Conservation (phyloP, 768 basidiomycete species). For the Mycena chlorophos region DNA sequence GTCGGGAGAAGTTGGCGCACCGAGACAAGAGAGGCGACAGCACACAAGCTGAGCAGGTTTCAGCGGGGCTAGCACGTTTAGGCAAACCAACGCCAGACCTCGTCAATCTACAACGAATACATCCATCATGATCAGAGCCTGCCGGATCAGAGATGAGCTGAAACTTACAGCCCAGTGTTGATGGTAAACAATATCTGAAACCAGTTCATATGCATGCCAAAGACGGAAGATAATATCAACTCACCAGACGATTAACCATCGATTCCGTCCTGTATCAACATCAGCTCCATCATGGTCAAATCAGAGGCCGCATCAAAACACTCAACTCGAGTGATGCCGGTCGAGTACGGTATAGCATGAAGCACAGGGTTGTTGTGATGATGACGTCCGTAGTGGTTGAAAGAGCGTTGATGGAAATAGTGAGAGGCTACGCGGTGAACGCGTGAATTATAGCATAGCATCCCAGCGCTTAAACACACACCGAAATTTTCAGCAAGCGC, state of each 20-base stretch:
- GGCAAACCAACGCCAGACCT: constrained; percentile 24
- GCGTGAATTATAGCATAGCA: not conserved
- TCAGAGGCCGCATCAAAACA: constrained; percentile 1
- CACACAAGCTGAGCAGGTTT: constrained; percentile 37
- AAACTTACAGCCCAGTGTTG: constrained; percentile 48
- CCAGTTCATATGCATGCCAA: not conserved
- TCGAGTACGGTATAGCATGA: constrained; percentile 46
- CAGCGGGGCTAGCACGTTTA: not conserved
- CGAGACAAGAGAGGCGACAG: constrained; percentile 49
- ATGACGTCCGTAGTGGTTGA: constrained; percentile 48
- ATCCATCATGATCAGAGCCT: constrained; percentile 6
- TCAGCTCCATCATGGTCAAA: constrained; percentile 5
- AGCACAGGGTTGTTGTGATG: constrained; percentile 50
- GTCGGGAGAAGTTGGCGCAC: constrained; percentile 27
- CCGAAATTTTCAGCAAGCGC: constrained; percentile 37
- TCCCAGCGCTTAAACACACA: constrained; percentile 22
- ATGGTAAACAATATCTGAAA: constrained; percentile 57
- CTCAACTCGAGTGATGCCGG: constrained; percentile 54
- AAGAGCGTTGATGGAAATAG: constrained; percentile 52
- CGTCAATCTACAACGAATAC: constrained; percentile 32
- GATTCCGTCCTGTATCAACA: constrained; percentile 39
- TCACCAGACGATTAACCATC: constrained; percentile 50
- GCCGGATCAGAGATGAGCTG: not conserved
- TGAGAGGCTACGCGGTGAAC: constrained; percentile 37
- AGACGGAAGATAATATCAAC: constrained; percentile 10